Conservation (phyloP, 441 rosid species). For the Pelargonium citronellum region DNA sequence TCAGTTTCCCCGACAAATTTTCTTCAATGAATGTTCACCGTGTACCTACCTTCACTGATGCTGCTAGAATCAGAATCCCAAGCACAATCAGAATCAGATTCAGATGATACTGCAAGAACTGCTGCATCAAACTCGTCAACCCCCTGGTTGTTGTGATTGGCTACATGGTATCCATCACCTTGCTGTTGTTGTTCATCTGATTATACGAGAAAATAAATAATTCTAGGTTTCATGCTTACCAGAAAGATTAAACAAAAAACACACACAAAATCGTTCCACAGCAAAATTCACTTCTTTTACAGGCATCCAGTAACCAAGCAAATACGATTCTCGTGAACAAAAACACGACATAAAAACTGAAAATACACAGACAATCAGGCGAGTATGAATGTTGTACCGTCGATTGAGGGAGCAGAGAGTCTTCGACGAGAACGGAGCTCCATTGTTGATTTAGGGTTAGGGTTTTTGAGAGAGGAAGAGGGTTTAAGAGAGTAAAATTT, state of each 20-base stretch:
- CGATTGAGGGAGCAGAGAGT: slow-evolving; percentile 13
- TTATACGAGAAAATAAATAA: slow-evolving; percentile 6
- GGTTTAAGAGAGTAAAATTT: background rate
- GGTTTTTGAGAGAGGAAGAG: background rate
- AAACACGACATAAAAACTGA: background rate
- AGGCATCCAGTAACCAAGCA: no score
- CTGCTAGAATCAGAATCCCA: background rate
- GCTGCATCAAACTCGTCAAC: slow-evolving; percentile 27
- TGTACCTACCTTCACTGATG: background rate
- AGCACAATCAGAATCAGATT: slow-evolving; percentile 30
- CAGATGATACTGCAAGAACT: slow-evolving; percentile 24
- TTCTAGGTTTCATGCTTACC: no score
- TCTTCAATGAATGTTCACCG: no score
- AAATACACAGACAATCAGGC: background rate
- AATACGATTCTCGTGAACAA: no score
- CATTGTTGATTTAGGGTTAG: slow-evolving; percentile 30
- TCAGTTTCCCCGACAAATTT: background rate
- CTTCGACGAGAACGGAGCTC: slow-evolving; percentile 36
- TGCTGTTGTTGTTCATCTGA: slow-evolving; percentile 19
- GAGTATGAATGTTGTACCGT: slow-evolving; percentile 23
- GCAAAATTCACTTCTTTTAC: no score
- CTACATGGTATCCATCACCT: slow-evolving; percentile 21
- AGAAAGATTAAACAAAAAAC: background rate
- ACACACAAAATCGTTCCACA: background rate
- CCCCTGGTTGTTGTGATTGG: slow-evolving; percentile 12